Evolutionary conservation across 2,329 filamentous ascomycete genomes (phyloP), one percentile per base, ranked within the genome.

Genomic region (Calonectria montana): DNA sequence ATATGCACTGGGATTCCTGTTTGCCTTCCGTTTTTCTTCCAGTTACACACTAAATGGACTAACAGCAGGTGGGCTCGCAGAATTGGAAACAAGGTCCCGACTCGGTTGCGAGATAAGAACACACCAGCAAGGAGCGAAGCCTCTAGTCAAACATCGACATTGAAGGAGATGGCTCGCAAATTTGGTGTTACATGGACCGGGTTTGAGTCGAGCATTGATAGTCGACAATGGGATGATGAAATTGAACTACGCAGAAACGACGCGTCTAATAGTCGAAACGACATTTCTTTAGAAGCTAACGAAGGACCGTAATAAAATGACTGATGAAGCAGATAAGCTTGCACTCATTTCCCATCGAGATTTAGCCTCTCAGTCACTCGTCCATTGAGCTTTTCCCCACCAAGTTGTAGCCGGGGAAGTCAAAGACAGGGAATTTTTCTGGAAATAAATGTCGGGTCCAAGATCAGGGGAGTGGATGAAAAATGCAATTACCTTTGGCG

Each of bases 141-240:
- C 1, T 37, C 53, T 3, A 57, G 53, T 16, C n/a, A 57, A 16
- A 57, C 53, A 16, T 57, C 53, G 16, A 57, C 53, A 25, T 37
- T 57, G 53, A 57, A 57, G 37, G n/a, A 57, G 53, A 57, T 57
- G 53, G 53, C 53, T 4, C 53, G 53, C n/a, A 57, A 57, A 25
- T 37, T 57, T 8, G 53, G 53, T 13, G 29, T 57, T 23, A 9
- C 53, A 37, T 57, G 53, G 53, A 37, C 31, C 21, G 53, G 4
- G 9, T 9, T 57, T 37, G 53, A 57, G n/a, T 21, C 31, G n/a
- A 4, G 31, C 12, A 23, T 16, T 37, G n/a, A 57, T 37, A 12
- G 2, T 9, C 8, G 8, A 23, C 29, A 37, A 3, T 23, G 16
- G 13, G n/a, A 57, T 23, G 53, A 57, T 13, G 31, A 57, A 37